A percentile compares a stretch with the other conserved stretches of the same genome.
Evolutionary conservation across 768 basidiomycete genomes (phyloP).

Genomic region (Boletus subparvulus): DNA sequence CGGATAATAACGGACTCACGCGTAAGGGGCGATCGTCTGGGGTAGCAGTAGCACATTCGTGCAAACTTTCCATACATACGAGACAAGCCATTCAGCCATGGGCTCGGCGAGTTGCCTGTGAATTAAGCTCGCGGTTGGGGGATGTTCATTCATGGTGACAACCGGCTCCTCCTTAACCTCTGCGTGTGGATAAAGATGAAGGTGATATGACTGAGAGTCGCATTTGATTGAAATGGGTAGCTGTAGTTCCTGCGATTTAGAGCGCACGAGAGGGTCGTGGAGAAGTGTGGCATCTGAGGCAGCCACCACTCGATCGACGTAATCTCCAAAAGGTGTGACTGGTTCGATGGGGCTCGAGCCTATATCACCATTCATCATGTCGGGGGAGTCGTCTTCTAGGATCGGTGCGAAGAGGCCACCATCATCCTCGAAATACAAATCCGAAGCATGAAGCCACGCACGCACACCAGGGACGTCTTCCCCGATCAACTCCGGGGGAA

Average conservation of each 20-base stretch:
- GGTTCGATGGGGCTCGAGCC: slow-evolving; percentile 73
- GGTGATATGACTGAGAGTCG: slow-evolving; percentile 24
- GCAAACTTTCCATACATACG: slow-evolving; percentile 81
- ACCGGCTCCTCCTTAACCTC: slow-evolving; percentile 28
- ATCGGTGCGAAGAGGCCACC: slow-evolving; percentile 54
- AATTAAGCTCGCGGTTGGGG: slow-evolving; percentile 41
- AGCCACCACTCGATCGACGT: slow-evolving; percentile 69
- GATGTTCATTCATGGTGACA: slow-evolving; percentile 41
- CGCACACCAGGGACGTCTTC: background rate
- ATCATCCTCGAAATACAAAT: slow-evolving; percentile 27
- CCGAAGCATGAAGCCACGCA: slow-evolving; percentile 19
- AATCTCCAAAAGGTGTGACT: slow-evolving; percentile 74
- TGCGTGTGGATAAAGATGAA: slow-evolving; percentile 15
- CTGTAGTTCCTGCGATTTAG: slow-evolving; percentile 16
- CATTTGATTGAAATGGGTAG: slow-evolving; percentile 27
- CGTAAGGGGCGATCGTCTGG: slow-evolving; percentile 47
- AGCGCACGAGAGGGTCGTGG: slow-evolving; percentile 23
- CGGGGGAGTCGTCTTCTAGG: slow-evolving; percentile 65
- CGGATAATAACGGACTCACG: slow-evolving; percentile 43
- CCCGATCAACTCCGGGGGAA: slow-evolving; percentile 14
- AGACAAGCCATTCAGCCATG: slow-evolving; percentile 75
- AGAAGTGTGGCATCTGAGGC: slow-evolving; percentile 33
- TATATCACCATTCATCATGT: slow-evolving; percentile 48
- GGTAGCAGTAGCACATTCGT: slow-evolving; percentile 68
- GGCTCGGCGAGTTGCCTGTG: slow-evolving; percentile 78